These are phyloP conservation scores for Ceratocystis albifundus DNA, from an alignment of 2,329 filamentous ascomycete species.

Conservation along the genomic window DNA sequence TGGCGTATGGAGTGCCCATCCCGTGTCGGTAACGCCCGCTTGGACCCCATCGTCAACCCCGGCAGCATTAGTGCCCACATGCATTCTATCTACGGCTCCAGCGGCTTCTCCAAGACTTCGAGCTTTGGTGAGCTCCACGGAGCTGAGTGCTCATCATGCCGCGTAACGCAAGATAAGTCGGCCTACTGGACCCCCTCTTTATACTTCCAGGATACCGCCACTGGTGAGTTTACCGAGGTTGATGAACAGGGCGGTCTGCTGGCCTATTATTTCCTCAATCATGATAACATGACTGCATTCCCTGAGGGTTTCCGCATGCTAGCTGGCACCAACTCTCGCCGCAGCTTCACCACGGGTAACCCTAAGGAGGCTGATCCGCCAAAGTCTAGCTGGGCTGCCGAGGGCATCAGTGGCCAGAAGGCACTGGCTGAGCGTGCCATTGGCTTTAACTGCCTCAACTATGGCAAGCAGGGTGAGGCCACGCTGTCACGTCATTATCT, in stretches of 20 bases:
- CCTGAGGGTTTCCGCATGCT: slow-evolving; percentile 71
- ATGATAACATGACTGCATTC: slow-evolving; percentile 57
- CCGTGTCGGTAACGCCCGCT: slow-evolving; percentile 53
- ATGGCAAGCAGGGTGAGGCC: slow-evolving; percentile 51
- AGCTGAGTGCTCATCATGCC: slow-evolving; percentile 68
- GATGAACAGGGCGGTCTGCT: slow-evolving; percentile 71
- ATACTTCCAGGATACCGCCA: slow-evolving; percentile 58
- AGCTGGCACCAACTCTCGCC: slow-evolving; percentile 56
- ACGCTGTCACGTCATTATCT: slow-evolving; percentile 72
- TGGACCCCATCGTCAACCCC: slow-evolving; percentile 64
- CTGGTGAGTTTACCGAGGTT: slow-evolving; percentile 57
- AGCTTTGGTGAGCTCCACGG: slow-evolving; percentile 45
- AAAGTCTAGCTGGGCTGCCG: slow-evolving; percentile 57
- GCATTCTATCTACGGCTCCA: slow-evolving; percentile 63
- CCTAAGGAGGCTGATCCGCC: slow-evolving; percentile 51
- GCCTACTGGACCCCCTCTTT: slow-evolving; percentile 73
- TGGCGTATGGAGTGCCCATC: slow-evolving; percentile 83
- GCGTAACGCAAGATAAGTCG: slow-evolving; percentile 70
- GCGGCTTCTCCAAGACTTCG: slow-evolving; percentile 33
- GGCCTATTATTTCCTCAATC: slow-evolving; percentile 74
- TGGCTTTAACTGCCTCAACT: slow-evolving; percentile 94
- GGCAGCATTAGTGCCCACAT: slow-evolving; percentile 51
- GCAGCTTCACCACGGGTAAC: slow-evolving; percentile 57
- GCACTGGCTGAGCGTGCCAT: slow-evolving; percentile 68
- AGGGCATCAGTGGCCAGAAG: slow-evolving; percentile 53